Evolutionary conservation across 176 grass and related monocot genomes (phyloP).

Genomic region (Luzula sylvatica): DNA sequence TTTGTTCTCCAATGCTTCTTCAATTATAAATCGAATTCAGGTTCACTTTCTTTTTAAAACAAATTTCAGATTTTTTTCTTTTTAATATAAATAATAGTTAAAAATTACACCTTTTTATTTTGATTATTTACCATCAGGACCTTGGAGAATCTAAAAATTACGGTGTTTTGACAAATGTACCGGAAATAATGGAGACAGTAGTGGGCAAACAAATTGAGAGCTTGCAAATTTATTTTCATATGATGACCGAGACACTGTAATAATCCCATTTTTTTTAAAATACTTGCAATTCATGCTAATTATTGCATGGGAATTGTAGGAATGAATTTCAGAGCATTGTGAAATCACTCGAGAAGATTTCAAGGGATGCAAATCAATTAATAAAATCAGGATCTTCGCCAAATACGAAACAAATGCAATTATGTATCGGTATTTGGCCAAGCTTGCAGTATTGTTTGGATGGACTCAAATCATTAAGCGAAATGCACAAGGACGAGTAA

Average conservation of each 20-base stretch:
- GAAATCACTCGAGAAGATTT: conserved; percentile 45
- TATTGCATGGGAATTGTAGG: conserved; percentile 9
- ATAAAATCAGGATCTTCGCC: conserved; percentile 42
- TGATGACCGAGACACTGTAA: conserved; percentile 49
- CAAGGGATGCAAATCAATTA: conserved; percentile 52
- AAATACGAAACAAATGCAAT: conserved; percentile 45
- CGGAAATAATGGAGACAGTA: conserved; percentile 38
- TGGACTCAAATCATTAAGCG: conserved; percentile 41
- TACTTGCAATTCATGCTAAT: background rate
- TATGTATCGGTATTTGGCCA: conserved; percentile 60
- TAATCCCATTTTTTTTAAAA: conserved; percentile 5
- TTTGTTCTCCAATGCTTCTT: conserved; percentile 36
- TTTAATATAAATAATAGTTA: background rate
- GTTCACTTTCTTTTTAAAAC: conserved; percentile 16
- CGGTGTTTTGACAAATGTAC: conserved; percentile 34
- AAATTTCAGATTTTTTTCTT: conserved; percentile 1
- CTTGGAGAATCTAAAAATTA: conserved; percentile 61
- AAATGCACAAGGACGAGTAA: conserved; percentile 74
- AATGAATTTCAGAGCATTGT: conserved; percentile 49
- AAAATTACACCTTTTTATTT: background rate
- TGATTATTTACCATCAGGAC: conserved; percentile 24
- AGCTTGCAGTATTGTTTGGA: conserved; percentile 53
- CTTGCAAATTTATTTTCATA: conserved; percentile 43
- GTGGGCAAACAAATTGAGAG: conserved; percentile 57
- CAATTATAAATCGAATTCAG: conserved; percentile 49